Percentiles rank a stretch among this genome's conserved stretches.
phyloP scores from a whole-genome alignment of 148 eudicot species.

The Rheum nobile region DNA sequence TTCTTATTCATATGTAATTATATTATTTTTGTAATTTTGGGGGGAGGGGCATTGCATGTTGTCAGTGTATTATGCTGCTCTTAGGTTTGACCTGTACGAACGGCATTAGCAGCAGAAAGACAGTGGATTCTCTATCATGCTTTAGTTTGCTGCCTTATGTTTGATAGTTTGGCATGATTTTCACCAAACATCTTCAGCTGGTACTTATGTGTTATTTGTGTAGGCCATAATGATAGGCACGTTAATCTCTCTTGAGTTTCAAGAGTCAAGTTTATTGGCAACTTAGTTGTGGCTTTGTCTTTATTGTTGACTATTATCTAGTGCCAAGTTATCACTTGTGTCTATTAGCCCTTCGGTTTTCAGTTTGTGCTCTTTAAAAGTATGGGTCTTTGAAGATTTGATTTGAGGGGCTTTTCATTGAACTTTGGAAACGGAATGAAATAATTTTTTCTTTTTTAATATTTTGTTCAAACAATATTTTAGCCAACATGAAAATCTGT shows the following conservation, averaged over 20 bases:
- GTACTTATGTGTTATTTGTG: neutral
- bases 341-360: neutral
- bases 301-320: neutral
- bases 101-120: neutral
- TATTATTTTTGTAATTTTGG: neutral
- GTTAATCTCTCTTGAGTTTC: too few relatives aligned
- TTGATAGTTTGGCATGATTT: neutral
- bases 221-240: neutral
- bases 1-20: too few relatives aligned
- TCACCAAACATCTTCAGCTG: neutral
- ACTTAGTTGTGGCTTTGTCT: neutral
- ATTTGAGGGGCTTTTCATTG: neutral
- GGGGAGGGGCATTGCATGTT: neutral
- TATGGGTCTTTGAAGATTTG: too few relatives aligned
- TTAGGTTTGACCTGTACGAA: neutral
- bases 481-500: neutral
- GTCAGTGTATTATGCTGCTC: neutral
- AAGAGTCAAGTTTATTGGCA: too few relatives aligned
- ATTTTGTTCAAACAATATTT: neutral
- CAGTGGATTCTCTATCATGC: neutral
- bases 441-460: too few relatives aligned
- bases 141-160: neutral
- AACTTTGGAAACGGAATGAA: neutral
- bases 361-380: neutral
- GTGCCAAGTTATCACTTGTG: neutral